phyloP scores from a whole-genome alignment of 2,329 filamentous ascomycete species.

The Penicillium sp. region DNA sequence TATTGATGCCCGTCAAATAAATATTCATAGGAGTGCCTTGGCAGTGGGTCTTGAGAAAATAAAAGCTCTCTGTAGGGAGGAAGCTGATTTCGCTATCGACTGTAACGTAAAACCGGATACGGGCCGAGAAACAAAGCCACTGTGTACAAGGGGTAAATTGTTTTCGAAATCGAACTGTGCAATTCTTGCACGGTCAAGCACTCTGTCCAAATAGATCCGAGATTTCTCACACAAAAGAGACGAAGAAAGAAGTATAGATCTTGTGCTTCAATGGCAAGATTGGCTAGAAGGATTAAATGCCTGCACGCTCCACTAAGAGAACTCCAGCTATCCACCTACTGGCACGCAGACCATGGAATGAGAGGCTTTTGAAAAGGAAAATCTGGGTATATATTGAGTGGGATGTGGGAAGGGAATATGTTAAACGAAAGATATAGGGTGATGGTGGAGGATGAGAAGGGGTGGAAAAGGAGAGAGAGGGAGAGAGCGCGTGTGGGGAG shows the following conservation, averaged over 20 bases:
- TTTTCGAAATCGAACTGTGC: too few relatives aligned
- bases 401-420: conserved; percentile 11
- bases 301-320: conserved; percentile 13
- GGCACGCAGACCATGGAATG: conserved; percentile 8
- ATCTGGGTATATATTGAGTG: conserved; percentile 28
- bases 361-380: conserved; percentile 15
- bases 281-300: conserved; percentile 17
- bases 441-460: background rate
- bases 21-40: too few relatives aligned
- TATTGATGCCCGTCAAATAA: too few relatives aligned
- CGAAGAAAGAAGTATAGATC: background rate
- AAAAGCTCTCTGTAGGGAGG: too few relatives aligned
- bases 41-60: too few relatives aligned
- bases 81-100: too few relatives aligned
- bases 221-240: background rate
- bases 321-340: conserved; percentile 10
- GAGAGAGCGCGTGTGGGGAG: background rate
- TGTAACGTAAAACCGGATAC: too few relatives aligned
- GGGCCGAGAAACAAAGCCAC: too few relatives aligned
- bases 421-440: background rate
- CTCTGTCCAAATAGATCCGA: background rate
- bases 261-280: background rate
- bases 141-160: too few relatives aligned
- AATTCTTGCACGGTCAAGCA: background rate
- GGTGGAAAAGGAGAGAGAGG: background rate